Evolutionary conservation across 2,329 filamentous ascomycete genomes (phyloP).

Genomic region (Fusarium tuaranense): DNA sequence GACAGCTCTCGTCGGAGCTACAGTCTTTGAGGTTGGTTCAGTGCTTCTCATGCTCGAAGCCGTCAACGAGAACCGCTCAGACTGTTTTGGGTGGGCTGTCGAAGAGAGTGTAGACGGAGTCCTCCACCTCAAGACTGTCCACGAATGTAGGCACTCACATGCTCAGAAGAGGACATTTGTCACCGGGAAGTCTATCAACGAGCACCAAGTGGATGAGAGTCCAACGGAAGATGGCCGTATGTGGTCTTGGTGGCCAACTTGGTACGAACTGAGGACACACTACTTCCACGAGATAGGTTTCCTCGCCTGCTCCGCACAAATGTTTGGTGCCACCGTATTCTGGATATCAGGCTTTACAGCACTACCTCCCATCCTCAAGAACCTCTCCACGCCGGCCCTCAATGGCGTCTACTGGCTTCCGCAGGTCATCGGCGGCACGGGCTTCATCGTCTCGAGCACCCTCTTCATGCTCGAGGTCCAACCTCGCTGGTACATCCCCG

Average conservation of each 20-base stretch:
- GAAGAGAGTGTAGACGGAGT: slow-evolving; percentile 50
- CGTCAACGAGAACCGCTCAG: slow-evolving; percentile 73
- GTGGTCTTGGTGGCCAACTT: slow-evolving; percentile 72
- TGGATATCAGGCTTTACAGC: slow-evolving; percentile 73
- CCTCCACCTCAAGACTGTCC: slow-evolving; percentile 20
- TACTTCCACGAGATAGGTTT: slow-evolving; percentile 65
- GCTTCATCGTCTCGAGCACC: slow-evolving; percentile 69
- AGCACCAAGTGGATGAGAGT: background rate
- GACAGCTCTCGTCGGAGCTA: slow-evolving; percentile 74
- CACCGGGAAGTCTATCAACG: background rate
- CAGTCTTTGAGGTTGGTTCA: slow-evolving; percentile 73
- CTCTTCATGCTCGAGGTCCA: slow-evolving; percentile 78
- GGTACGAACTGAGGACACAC: slow-evolving; percentile 66
- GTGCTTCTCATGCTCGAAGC: slow-evolving; percentile 74
- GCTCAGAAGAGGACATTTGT: slow-evolving; percentile 39
- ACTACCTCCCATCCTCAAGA: slow-evolving; percentile 61
- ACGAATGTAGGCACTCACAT: slow-evolving; percentile 45
- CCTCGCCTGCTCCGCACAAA: slow-evolving; percentile 67
- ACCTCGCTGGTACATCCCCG: slow-evolving; percentile 70
- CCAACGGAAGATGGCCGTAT: slow-evolving; percentile 32
- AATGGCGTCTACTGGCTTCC: slow-evolving; percentile 70
- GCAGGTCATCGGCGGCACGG: slow-evolving; percentile 70
- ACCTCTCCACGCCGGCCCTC: slow-evolving; percentile 51
- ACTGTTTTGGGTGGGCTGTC: slow-evolving; percentile 78
- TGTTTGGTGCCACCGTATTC: slow-evolving; percentile 71